These are phyloP conservation scores for Helenozyma rhizophorensis DNA, from an alignment of 805 yeast species.

Conservation along the genomic window DNA sequence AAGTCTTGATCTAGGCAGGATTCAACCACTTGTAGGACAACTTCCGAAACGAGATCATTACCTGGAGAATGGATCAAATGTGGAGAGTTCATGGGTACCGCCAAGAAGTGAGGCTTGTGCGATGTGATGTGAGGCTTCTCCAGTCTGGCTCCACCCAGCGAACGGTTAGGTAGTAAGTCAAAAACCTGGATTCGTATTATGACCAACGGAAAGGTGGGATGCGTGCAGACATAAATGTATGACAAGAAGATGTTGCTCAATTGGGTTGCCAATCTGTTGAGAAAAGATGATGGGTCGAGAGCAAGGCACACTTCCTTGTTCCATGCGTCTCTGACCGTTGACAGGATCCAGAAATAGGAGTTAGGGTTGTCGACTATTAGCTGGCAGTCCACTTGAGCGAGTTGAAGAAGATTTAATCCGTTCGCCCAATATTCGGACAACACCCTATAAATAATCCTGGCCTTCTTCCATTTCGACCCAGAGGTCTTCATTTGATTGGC, in stretches of 20 bases:
- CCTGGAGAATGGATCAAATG: slow-evolving; percentile 55
- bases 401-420: slow-evolving; percentile 60
- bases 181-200: slow-evolving; percentile 66
- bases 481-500: slow-evolving; percentile 8
- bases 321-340: slow-evolving; percentile 38
- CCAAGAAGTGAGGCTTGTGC: slow-evolving; percentile 59
- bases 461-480: slow-evolving; percentile 21
- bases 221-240: slow-evolving; percentile 64
- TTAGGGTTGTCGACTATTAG: slow-evolving; percentile 56
- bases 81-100: slow-evolving; percentile 64
- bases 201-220: slow-evolving; percentile 57
- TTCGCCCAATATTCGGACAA: slow-evolving; percentile 47
- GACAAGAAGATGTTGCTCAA: slow-evolving; percentile 51
- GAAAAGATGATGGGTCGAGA: slow-evolving; percentile 49
- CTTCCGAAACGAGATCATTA: slow-evolving; percentile 38
- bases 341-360: slow-evolving; percentile 43
- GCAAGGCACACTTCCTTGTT: slow-evolving; percentile 28
- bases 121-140: slow-evolving; percentile 44
- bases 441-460: slow-evolving; percentile 40
- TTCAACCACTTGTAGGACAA: slow-evolving; percentile 60
- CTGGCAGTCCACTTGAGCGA: slow-evolving; percentile 69
- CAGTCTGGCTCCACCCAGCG: background rate
- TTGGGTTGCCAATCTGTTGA: slow-evolving; percentile 43
- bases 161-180: slow-evolving; percentile 33
- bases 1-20: slow-evolving; percentile 45